Evolutionary conservation across 768 basidiomycete genomes (phyloP).

Genomic region (Boletus sensibilis): DNA sequence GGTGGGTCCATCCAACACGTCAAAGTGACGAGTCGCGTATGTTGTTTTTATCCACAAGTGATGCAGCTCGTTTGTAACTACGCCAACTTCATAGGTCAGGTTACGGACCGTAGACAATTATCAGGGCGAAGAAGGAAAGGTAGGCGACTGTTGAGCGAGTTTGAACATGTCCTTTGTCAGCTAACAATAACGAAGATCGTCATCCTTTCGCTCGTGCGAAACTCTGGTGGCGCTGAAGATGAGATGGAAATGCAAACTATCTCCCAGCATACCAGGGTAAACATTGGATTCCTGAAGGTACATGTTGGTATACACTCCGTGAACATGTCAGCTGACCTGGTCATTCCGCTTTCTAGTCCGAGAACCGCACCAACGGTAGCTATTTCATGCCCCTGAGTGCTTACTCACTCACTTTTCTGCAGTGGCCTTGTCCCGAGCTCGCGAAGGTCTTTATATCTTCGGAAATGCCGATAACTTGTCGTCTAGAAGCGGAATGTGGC

Average conservation of each 20-base stretch:
- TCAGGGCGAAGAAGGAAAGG: conserved; percentile 72
- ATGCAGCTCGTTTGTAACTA: neutral
- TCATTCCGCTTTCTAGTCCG: conserved; percentile 38
- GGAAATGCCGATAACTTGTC: conserved; percentile 62
- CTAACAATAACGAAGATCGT: conserved; percentile 46
- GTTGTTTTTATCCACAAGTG: conserved; percentile 8
- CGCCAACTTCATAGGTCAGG: conserved; percentile 45
- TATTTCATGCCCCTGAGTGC: neutral
- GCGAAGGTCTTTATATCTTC: conserved; percentile 70
- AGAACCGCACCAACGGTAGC: conserved; percentile 55
- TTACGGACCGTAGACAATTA: conserved; percentile 77
- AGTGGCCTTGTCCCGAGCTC: conserved; percentile 74
- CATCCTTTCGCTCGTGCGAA: conserved; percentile 73
- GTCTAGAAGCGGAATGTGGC: conserved; percentile 57
- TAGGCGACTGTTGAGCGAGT: conserved; percentile 16
- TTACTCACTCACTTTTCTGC: conserved; percentile 5
- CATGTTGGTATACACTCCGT: neutral
- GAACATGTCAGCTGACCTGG: neutral
- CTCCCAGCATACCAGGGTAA: conserved; percentile 26
- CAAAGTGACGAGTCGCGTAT: conserved; percentile 51
- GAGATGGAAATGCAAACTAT: conserved; percentile 21
- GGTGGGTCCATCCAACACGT: conserved; percentile 42
- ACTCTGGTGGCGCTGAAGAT: conserved; percentile 51
- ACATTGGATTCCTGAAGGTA: conserved; percentile 76
- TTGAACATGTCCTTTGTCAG: too few relatives aligned